Conservation (phyloP, 148 eudicot genomes). For the Rhododendron vialii region DNA sequence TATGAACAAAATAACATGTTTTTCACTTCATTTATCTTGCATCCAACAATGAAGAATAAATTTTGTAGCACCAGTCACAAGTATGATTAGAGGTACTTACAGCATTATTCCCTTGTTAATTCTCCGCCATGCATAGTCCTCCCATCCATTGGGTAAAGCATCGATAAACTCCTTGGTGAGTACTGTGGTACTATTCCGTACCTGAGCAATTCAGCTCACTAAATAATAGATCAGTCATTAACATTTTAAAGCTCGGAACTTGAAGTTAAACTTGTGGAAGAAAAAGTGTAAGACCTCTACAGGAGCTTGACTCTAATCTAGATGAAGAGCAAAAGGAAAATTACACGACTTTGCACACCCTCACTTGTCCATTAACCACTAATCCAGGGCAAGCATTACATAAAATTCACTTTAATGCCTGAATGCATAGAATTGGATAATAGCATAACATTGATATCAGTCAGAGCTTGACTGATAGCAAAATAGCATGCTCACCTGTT, state of each 20-base stretch:
- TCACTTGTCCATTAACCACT: neutral
- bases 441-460: neutral
- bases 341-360: neutral
- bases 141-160: conserved; percentile 93
- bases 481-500: conserved; percentile 56
- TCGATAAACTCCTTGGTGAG: conserved; percentile 90
- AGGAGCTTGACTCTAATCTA: neutral
- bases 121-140: conserved; percentile 93
- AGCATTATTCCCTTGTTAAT: conserved; percentile 85
- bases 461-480: neutral
- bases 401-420: neutral
- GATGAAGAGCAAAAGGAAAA: neutral
- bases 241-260: neutral
- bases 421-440: neutral
- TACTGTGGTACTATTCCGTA: conserved; percentile 85
- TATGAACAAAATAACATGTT: neutral
- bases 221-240: conserved; percentile 47
- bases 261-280: neutral
- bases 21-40: neutral
- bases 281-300: conserved; percentile 12
- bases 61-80: neutral
- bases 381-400: neutral
- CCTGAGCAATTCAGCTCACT: conserved; percentile 79
- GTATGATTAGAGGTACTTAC: conserved; percentile 44
- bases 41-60: neutral